Conservation (phyloP, 768 basidiomycete species). For the Agrocybe chaxingu region DNA sequence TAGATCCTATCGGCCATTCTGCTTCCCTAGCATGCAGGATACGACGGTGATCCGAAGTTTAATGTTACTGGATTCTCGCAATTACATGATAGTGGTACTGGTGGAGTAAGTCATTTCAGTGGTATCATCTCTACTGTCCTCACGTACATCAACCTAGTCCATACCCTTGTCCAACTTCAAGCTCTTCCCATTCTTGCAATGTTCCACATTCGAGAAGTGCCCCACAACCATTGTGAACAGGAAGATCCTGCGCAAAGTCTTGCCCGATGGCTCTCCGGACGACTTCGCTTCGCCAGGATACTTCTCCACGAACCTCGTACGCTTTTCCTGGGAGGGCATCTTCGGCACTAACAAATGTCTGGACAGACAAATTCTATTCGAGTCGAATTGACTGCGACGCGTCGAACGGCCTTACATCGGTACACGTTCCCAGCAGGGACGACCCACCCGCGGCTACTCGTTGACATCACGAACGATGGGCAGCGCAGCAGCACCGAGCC, state of each 20-base stretch:
- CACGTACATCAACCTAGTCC: conserved; percentile 26
- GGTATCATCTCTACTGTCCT: background rate
- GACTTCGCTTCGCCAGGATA: conserved; percentile 66
- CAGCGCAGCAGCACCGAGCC: conserved; percentile 49
- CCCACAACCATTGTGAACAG: conserved; percentile 42
- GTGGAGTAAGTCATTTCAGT: conserved; percentile 40
- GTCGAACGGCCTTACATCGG: conserved; percentile 57
- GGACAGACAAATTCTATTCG: conserved; percentile 50
- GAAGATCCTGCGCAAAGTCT: conserved; percentile 45
- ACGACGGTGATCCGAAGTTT: conserved; percentile 38
- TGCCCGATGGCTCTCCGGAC: conserved; percentile 51
- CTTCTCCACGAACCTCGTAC: conserved; percentile 58
- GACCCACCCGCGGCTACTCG: conserved; percentile 45
- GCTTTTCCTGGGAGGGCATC: conserved; percentile 5
- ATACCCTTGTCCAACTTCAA: conserved; percentile 63
- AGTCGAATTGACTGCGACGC: conserved; percentile 58
- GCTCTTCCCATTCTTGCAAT: conserved; percentile 50
- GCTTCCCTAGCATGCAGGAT: conserved; percentile 40
- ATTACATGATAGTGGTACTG: conserved; percentile 61
- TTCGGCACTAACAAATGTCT: background rate
- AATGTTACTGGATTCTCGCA: conserved; percentile 60
- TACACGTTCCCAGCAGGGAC: conserved; percentile 52
- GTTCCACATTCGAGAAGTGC: conserved; percentile 51
- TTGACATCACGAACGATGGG: conserved; percentile 65
- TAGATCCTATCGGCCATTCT: background rate